Conservation (phyloP, 2,329 filamentous ascomycete genomes). For the Graphilbum fragrans region DNA sequence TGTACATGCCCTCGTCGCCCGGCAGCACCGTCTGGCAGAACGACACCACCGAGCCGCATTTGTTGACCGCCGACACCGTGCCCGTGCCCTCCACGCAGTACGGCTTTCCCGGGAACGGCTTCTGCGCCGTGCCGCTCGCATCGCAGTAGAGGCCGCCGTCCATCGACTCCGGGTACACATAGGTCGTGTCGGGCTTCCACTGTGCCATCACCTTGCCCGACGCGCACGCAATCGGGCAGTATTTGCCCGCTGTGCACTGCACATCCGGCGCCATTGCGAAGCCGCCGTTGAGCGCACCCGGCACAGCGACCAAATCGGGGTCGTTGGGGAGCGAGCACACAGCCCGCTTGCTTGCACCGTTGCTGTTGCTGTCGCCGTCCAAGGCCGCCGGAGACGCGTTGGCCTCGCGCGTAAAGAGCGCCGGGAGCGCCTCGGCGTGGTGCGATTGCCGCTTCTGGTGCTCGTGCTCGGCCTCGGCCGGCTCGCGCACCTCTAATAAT, state of each 20-base stretch:
- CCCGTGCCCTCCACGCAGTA: constrained; percentile 62
- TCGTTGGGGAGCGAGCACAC: constrained; percentile 55
- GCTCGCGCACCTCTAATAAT: constrained; percentile 5
- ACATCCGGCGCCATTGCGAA: constrained; percentile 74
- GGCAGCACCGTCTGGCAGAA: constrained; percentile 73
- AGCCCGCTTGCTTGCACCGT: constrained; percentile 29
- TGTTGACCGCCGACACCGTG: constrained; percentile 53
- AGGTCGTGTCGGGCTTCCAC: constrained; percentile 62
- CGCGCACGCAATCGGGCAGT: constrained; percentile 68
- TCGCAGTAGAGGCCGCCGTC: constrained; percentile 67
- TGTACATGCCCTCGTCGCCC: constrained; percentile 72
- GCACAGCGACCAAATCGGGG: constrained; percentile 55
- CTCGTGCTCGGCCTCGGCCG: constrained; percentile 2
- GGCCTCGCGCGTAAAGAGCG: constrained; percentile 3
- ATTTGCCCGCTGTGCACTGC: constrained; percentile 51
- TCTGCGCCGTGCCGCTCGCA: constrained; percentile 48
- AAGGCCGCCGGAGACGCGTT: background rate
- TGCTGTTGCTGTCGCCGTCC: constrained; percentile 13
- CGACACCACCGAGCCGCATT: constrained; percentile 47
- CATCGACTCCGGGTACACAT: constrained; percentile 60
- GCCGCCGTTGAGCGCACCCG: constrained; percentile 55
- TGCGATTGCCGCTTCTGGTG: constrained; percentile 9
- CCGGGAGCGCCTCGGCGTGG: constrained; percentile 7
- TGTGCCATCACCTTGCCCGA: constrained; percentile 66
- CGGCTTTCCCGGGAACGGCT: constrained; percentile 55